A percentile compares a stretch with the other conserved stretches of the same genome.
phyloP scores from a whole-genome alignment of 2,329 filamentous ascomycete genomes.

The Drechslera avenae region DNA sequence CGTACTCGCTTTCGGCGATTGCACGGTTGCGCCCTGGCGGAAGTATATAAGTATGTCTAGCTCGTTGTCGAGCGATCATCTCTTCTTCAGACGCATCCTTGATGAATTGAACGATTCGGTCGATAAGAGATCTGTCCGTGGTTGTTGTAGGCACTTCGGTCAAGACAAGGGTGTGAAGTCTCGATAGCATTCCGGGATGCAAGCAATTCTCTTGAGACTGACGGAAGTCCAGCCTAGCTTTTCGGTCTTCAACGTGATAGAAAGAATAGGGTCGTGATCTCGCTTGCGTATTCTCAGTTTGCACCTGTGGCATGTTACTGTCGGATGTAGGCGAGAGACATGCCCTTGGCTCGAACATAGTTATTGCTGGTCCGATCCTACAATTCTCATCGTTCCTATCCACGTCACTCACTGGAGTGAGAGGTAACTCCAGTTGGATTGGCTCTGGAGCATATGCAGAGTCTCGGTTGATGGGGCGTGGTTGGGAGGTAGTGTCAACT shows the following conservation, averaged over 20 bases:
- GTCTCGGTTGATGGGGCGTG: conserved; percentile 45
- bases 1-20: conserved; percentile 55
- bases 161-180: conserved; percentile 60
- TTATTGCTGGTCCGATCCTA: conserved; percentile 2
- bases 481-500: conserved; percentile 41
- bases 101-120: conserved; percentile 59
- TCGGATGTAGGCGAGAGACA: conserved; percentile 23
- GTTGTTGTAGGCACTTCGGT: conserved; percentile 61
- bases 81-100: conserved; percentile 62
- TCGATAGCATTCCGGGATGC: conserved; percentile 62
- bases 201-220: conserved; percentile 47
- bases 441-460: conserved; percentile 56
- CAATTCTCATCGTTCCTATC: conserved; percentile 9
- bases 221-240: conserved; percentile 37
- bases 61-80: conserved; percentile 58
- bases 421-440: conserved; percentile 29
- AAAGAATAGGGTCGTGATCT: conserved; percentile 32
- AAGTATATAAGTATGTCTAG: conserved; percentile 62
- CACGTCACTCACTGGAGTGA: conserved; percentile 24
- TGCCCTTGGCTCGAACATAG: background rate
- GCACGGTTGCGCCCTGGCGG: conserved; percentile 61
- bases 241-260: conserved; percentile 37
- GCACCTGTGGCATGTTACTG: background rate
- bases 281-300: background rate
- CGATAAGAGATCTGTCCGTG: conserved; percentile 45